Conservation (phyloP, 1,284 basidiomycete species). For the Austroboletus niveus region DNA sequence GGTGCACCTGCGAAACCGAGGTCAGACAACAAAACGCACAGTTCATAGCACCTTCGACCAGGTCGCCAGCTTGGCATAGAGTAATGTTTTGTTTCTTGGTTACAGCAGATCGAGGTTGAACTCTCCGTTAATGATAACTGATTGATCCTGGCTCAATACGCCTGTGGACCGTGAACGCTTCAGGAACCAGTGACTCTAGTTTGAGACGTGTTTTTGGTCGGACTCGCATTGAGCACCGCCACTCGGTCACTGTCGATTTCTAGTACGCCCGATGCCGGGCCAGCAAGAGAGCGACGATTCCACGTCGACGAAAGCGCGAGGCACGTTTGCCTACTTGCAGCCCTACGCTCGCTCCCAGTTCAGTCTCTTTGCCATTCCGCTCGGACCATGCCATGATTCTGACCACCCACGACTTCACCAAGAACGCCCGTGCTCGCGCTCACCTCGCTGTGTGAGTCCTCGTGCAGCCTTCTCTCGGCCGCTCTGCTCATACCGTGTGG, state of each 20-base stretch:
- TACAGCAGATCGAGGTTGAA: conserved; percentile 51
- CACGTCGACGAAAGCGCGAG: conserved; percentile 19
- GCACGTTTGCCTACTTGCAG: conserved; percentile 25
- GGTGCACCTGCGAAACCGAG: conserved; percentile 36
- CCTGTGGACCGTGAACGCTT: conserved; percentile 25
- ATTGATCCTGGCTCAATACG: conserved; percentile 29
- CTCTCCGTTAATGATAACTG: conserved; percentile 50
- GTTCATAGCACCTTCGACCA: conserved; percentile 39
- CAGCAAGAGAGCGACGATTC: not conserved
- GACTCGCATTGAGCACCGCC: not conserved
- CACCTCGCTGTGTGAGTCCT: conserved; percentile 31
- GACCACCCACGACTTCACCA: conserved; percentile 8
- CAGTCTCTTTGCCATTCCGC: conserved; percentile 12
- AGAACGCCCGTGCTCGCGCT: conserved; percentile 28
- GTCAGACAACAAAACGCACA: conserved; percentile 11
- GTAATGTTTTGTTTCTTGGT: conserved; percentile 39
- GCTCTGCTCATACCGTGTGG: not conserved
- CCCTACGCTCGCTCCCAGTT: conserved; percentile 34
- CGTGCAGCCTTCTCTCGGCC: not conserved
- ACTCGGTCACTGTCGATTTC: too few relatives aligned
- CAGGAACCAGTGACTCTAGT: not conserved
- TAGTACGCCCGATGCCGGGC: too few relatives aligned
- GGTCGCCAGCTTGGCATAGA: conserved; percentile 49
- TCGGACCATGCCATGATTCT: conserved; percentile 6
- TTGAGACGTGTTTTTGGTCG: too few relatives aligned